Evolutionary conservation across 2,329 filamentous ascomycete species (phyloP).

Genomic region (Penicillium sp.): DNA sequence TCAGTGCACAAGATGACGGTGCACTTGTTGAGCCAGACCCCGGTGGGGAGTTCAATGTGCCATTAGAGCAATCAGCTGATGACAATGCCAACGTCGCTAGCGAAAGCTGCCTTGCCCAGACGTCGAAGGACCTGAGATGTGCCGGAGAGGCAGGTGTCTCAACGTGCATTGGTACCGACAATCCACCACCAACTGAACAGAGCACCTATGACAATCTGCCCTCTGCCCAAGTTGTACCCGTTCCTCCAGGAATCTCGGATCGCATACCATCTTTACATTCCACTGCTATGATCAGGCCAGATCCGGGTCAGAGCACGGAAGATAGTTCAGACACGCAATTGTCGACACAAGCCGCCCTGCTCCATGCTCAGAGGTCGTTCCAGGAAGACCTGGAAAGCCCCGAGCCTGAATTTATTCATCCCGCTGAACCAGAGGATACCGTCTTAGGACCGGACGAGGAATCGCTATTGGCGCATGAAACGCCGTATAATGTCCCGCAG

Average conservation of each 20-base stretch:
- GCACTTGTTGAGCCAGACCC: neutral
- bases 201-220: slow-evolving; percentile 34
- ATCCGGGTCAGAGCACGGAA: slow-evolving; percentile 21
- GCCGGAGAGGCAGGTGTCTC: slow-evolving; percentile 17
- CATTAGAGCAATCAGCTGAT: neutral
- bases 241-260: slow-evolving; percentile 30
- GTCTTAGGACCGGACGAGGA: slow-evolving; percentile 16
- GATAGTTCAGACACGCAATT: slow-evolving; percentile 35
- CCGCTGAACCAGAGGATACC: slow-evolving; percentile 15
- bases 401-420: slow-evolving; percentile 14
- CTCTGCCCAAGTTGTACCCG: slow-evolving; percentile 41
- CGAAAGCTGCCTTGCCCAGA: neutral
- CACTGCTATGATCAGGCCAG: slow-evolving; percentile 34
- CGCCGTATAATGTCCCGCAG: slow-evolving; percentile 33
- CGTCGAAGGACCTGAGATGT: slow-evolving; percentile 19
- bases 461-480: slow-evolving; percentile 27
- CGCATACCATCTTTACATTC: slow-evolving; percentile 42
- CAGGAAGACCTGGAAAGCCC: slow-evolving; percentile 41
- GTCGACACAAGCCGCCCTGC: slow-evolving; percentile 44
- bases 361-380: slow-evolving; percentile 42
- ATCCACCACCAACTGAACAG: slow-evolving; percentile 13
- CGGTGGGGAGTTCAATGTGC: neutral
- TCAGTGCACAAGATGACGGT: neutral
- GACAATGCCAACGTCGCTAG: neutral
- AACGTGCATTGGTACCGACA: slow-evolving; percentile 7